phyloP scores from a whole-genome alignment of 2,329 filamentous ascomycete genomes.

The Colletotrichum gloeosporioides region DNA sequence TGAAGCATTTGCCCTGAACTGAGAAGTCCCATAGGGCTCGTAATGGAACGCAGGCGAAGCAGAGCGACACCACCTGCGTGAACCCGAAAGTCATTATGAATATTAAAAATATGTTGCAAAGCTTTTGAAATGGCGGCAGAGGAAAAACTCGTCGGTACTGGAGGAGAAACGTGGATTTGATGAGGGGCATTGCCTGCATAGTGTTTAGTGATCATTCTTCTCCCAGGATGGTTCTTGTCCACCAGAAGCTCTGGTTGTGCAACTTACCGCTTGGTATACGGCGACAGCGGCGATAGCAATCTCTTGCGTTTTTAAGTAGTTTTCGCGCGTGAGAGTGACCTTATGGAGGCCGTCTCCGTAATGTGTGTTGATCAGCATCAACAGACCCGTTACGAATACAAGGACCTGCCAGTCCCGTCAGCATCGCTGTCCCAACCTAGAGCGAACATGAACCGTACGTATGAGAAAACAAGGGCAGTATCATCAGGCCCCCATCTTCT shows the following conservation, averaged over 20 bases:
- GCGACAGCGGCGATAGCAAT: background rate
- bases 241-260: fast-evolving
- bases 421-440: background rate
- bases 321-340: background rate
- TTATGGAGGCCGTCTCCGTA: conserved; percentile 6
- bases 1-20: conserved; percentile 27
- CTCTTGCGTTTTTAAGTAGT: conserved; percentile 5
- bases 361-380: conserved; percentile 11
- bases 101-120: conserved; percentile 28
- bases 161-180: conserved; percentile 40
- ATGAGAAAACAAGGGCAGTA: background rate
- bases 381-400: background rate
- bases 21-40: conserved; percentile 28
- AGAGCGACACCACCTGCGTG: conserved; percentile 30
- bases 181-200: background rate
- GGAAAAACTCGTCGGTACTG: conserved; percentile 43
- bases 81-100: conserved; percentile 32
- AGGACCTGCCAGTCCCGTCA: background rate
- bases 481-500: conserved; percentile 12
- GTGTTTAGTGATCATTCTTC: background rate
- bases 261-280: conserved; percentile 1
- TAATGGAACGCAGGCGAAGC: conserved; percentile 31
- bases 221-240: background rate
- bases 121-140: conserved; percentile 23
- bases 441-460: background rate